These are phyloP conservation scores for Entomophthora muscae DNA, from an alignment of 371 early-diverging fungal species.

Conservation along the genomic window DNA sequence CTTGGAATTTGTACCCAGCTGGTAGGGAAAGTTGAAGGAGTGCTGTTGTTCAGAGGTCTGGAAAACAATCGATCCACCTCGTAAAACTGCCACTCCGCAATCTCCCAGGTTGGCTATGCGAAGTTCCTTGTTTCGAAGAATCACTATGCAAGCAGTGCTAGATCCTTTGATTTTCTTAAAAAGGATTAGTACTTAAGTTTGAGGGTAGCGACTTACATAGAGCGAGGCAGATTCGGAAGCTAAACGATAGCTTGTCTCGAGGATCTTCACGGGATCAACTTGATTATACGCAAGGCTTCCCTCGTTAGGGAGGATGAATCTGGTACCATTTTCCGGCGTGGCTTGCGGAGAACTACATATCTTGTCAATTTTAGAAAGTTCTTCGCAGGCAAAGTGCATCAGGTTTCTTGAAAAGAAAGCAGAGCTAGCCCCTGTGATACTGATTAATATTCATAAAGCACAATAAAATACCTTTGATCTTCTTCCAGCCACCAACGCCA, in stretches of 20 bases:
- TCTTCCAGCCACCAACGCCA: conserved; percentile 68
- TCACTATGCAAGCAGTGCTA: conserved; percentile 72
- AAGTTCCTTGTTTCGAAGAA: conserved; percentile 77
- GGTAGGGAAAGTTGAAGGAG: conserved; percentile 67
- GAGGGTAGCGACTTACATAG: background rate
- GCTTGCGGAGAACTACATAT: background rate
- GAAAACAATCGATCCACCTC: conserved; percentile 72
- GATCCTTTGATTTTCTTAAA: conserved; percentile 54
- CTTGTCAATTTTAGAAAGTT: conserved; percentile 61
- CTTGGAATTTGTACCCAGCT: conserved; percentile 46
- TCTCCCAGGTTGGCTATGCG: conserved; percentile 89
- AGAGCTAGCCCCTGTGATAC: conserved; percentile 42
- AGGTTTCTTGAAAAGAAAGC: conserved; percentile 73
- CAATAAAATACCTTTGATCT: conserved; percentile 7
- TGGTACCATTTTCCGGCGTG: background rate
- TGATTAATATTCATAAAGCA: background rate
- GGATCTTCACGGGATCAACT: conserved; percentile 58
- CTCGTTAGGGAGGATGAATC: conserved; percentile 14
- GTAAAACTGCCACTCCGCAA: conserved; percentile 73
- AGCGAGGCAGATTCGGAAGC: conserved; percentile 13
- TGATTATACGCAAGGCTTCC: conserved; percentile 40
- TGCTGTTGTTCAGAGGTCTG: conserved; percentile 81
- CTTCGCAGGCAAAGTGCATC: conserved; percentile 77
- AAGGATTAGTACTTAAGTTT: background rate
- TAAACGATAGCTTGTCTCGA: conserved; percentile 58